Base-by-base conservation (phyloP, 352 stramenopile genomes). In the Plasmopara viticola region DNA sequence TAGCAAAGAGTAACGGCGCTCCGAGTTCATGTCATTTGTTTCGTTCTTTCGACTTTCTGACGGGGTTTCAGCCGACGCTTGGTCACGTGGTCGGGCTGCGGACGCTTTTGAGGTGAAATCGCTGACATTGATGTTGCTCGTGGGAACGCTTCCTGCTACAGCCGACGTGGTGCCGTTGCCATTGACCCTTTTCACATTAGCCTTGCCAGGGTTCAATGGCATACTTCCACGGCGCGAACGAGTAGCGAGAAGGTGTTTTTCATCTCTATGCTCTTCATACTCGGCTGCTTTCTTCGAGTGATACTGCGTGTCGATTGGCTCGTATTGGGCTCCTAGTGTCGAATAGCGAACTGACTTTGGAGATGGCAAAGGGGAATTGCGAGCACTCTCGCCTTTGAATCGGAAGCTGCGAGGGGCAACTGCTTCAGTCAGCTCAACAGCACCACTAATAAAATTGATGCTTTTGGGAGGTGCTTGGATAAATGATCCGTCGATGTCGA, bases 241-340 rank as follows among this genome's bases (percentile, higher is more conserved):
- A 17, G 48, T 63, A 6, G 51, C 49, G 8, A 60, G 60, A 3
- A 69, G 50, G 13, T 72, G 63, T 29, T 68, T 58, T 4, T 77
- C 62, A 30, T 85, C 61, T 15, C 52, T 39, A 17, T 62, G 51
- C 9, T 83, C 62, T n/a, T 81, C 74, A 42, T 91, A 91, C 48
- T 91, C 65, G 0, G 66, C 70, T 35, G 80, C 78, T 46, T 89
- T 87, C 14, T 51, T 83, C 10, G 80, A 86, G 47, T 89, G 80
- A 46, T 91, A 91, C 30, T 85, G 62, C 4, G 69, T 78, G 35
- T 87, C 70, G 6, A 72, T 60, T 8, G 79, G 78, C 42, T 89
- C 80, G 49, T 87, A 87, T 33, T 58, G 70, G 41, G 78, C 76
- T 49, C 80, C 69, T 43, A 89, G 61, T 10, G 69, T 78, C n/a